Base-by-base conservation (phyloP, 1,284 basidiomycete species). In the Agaricales sp. region DNA sequence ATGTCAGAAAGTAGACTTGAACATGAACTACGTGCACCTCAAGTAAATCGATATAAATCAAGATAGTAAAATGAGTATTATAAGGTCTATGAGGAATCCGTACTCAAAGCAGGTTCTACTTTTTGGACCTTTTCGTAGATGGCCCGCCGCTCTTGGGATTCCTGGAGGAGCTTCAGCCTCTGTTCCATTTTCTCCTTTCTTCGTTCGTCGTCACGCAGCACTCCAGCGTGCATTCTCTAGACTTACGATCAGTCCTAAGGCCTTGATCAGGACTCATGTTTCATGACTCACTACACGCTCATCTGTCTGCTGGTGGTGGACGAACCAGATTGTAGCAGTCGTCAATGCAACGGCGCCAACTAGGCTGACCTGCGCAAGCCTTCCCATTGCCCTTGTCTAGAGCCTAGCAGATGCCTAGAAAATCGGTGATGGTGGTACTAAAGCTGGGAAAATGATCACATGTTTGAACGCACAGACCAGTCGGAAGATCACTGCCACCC, bases 171-270 rank as follows among this genome's bases (percentile, higher is more conserved):
- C 46, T 74, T 73, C 59, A 85, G 72, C 48, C 87, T 71, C 60
- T 84, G 76, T 43, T 59, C 69, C 72, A 78, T 78, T 65, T 92
- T 92, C 58, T 82, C 78, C 53, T 66, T 70, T 52, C 87, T 70
- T 24, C 92, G 80, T 55, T 82, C 88, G 57, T 95, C 91, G 62
- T 96, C 92, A 45, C 82, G 78, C 38, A 96, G 58, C 1, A 96
- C 91, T 23, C 92, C 92, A 61, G 85, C 75, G 61, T 87, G 95
- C 92, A 96, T 96, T 16, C 73, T 83, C 92, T 92, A 54, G 46
- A 50, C 54, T 56, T 53, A 53, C n/a, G 43, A 46, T 22, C 44
- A 6, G 16, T 8, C 39, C 24, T 45, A 21, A 18, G 50, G 12
- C 37, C 14, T 18, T n/a, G 48, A 2, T 22, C 14, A 16, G 46